Evolutionary conservation across 1,284 basidiomycete genomes (phyloP), one percentile per base, ranked within the genome.

Genomic region (Tilletia caries): DNA sequence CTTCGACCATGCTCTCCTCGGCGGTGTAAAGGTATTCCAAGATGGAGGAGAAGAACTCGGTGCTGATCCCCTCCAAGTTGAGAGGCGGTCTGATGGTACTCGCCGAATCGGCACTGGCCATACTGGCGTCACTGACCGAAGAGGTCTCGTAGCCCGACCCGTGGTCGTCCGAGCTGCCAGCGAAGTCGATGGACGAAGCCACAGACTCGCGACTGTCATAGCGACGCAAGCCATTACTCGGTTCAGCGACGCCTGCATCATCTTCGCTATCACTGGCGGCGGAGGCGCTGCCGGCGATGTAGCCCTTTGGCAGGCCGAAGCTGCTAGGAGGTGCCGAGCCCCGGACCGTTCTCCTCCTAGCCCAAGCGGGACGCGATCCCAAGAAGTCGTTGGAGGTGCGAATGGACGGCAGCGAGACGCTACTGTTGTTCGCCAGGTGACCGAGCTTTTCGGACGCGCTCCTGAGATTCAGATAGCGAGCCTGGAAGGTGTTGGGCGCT

Each of bases 401-500:
- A 18, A 72, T 54, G 1, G 58, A 50, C 2, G 78, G 78, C 3
- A 79, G 72, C 8, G 78, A 78, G 12, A 76, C 69, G 15, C 71
- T 76, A 44, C 72, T 69, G 20, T 68, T 78, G 33, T 75, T 75
- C 23, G 71, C 72, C 20, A 73, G 69, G 20, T 76, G 71, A 25
- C 75, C 71, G 15, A 79, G 71, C 66, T 79, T 77, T 44, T 70
- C 74, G 23, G 77, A 72, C 20, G 78, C 77, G n/a, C 74, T 71
- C 23, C 73, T 94, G 91, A 85, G 93, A 93, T 62, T 88, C 89
- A 29, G 91, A 90, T 76, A 82, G 33, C 73, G 75, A 10, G 73
- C 73, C 52, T 76, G 76, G 43, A 79, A 80, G 44, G 73, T 72
- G 71, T 81, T 78, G 20, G 79, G 75, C 27, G 95, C 94, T 72